phyloP scores from a whole-genome alignment of 2,329 filamentous ascomycete genomes.

The Aspergillus tamarii region DNA sequence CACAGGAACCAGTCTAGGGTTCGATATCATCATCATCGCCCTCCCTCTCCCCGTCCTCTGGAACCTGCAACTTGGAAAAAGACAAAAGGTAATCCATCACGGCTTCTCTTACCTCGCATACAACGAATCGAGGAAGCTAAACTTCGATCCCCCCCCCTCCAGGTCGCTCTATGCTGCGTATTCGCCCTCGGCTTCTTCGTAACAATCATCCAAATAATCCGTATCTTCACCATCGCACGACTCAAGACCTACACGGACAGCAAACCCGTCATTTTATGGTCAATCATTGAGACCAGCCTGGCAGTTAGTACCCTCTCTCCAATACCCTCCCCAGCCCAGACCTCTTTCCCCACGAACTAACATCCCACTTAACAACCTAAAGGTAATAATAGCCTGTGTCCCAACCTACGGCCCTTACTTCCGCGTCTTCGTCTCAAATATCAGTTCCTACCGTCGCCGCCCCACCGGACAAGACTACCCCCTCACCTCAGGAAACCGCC shows the following conservation, averaged over 20 bases:
- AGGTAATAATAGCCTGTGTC: constrained; percentile 46
- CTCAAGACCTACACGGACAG: constrained; percentile 52
- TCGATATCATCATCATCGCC: constrained; percentile 30
- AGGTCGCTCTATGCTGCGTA: constrained; percentile 47
- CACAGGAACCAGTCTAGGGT: constrained; percentile 25
- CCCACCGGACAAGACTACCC: constrained; percentile 3
- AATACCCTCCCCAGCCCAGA: not conserved
- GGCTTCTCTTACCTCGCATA: not conserved
- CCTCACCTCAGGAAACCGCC: not conserved
- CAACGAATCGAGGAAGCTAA: not conserved
- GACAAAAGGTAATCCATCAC: constrained; percentile 19
- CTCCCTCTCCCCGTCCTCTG: constrained; percentile 30
- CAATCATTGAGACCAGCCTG: constrained; percentile 50
- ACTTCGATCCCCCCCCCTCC: constrained; percentile 14
- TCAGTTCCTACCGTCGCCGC: constrained; percentile 22
- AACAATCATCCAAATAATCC: constrained; percentile 55
- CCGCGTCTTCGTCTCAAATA: constrained; percentile 23
- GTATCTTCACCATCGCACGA: constrained; percentile 53
- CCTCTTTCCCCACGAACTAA: not conserved
- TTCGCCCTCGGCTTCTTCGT: constrained; percentile 57
- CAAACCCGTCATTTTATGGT: constrained; percentile 49
- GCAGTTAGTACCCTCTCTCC: constrained; percentile 32
- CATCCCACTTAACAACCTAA: not conserved
- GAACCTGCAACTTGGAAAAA: constrained; percentile 18
- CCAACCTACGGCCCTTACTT: constrained; percentile 51